Evolutionary conservation across 2,329 filamentous ascomycete genomes (phyloP).

Genomic region (Neobulgaria alba): DNA sequence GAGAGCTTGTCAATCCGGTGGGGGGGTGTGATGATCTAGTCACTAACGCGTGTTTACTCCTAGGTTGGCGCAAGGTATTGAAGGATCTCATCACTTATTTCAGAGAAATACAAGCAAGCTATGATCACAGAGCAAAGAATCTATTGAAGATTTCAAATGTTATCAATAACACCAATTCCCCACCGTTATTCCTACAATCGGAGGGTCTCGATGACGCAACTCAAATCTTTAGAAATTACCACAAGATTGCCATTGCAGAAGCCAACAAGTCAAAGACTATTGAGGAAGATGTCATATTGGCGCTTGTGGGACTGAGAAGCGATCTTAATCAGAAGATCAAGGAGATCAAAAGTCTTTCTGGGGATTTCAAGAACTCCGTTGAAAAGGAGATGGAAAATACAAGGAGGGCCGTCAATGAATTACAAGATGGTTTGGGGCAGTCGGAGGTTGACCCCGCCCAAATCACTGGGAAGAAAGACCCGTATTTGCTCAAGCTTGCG

Average conservation of each 20-base stretch:
- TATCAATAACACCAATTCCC: conserved; percentile 70
- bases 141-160: conserved; percentile 76
- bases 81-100: conserved; percentile 95
- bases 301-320: conserved; percentile 74
- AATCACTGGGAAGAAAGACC: conserved; percentile 80
- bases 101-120: conserved; percentile 80
- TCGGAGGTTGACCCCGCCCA: conserved; percentile 68
- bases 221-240: conserved; percentile 70
- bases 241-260: conserved; percentile 71
- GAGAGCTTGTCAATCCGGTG: conserved; percentile 26
- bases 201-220: conserved; percentile 85
- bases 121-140: conserved; percentile 77
- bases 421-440: conserved; percentile 76
- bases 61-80: conserved; percentile 89
- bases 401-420: conserved; percentile 63
- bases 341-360: conserved; percentile 87
- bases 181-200: conserved; percentile 66
- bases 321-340: conserved; percentile 96
- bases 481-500: conserved; percentile 74
- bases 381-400: conserved; percentile 91
- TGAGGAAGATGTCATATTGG: conserved; percentile 82
- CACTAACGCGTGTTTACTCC: neutral
- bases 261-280: conserved; percentile 85
- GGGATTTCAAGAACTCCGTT: conserved; percentile 94
- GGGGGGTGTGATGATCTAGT: neutral